Evolutionary conservation across 768 basidiomycete genomes (phyloP).

Genomic region (Gautieria morchelliformis): DNA sequence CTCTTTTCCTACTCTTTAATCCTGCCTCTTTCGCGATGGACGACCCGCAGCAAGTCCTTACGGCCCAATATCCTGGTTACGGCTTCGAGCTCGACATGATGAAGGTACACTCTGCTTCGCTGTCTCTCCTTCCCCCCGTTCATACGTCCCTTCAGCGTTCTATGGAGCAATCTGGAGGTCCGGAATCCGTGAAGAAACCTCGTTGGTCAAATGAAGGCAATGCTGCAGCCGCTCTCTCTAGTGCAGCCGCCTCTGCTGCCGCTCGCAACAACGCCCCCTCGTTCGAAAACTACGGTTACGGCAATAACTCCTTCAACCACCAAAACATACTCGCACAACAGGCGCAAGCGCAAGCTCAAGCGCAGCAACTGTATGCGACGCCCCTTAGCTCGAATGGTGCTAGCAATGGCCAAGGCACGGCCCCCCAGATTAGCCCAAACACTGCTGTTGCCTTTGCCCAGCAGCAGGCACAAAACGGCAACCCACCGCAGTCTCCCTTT

Average conservation of each 20-base stretch:
- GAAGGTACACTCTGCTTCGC: constrained; percentile 45
- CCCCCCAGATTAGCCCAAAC: constrained; percentile 63
- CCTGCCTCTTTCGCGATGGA: constrained; percentile 36
- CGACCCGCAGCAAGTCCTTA: constrained; percentile 64
- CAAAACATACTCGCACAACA: constrained; percentile 34
- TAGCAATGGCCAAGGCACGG: constrained; percentile 38
- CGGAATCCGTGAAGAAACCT: constrained; percentile 74
- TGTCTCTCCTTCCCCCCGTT: background rate
- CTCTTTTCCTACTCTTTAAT: constrained; percentile 10
- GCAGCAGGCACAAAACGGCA: constrained; percentile 16
- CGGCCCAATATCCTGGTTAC: constrained; percentile 60
- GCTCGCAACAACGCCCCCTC: constrained; percentile 38
- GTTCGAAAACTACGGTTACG: constrained; percentile 84
- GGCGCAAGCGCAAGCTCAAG: background rate
- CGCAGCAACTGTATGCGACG: constrained; percentile 41
- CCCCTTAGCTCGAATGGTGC: constrained; percentile 50
- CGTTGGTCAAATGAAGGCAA: constrained; percentile 57
- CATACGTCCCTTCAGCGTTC: constrained; percentile 47
- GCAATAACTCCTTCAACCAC: constrained; percentile 56
- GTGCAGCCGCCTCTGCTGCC: constrained; percentile 27
- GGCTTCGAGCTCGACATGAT: constrained; percentile 85
- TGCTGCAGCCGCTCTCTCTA: constrained; percentile 26
- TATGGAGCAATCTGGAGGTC: constrained; percentile 74
- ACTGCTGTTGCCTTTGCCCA: constrained; percentile 29
- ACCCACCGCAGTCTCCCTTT: constrained; percentile 8